Conservation (phyloP, 2,329 filamentous ascomycete species). For the Phaeophleospora eucalypticola region DNA sequence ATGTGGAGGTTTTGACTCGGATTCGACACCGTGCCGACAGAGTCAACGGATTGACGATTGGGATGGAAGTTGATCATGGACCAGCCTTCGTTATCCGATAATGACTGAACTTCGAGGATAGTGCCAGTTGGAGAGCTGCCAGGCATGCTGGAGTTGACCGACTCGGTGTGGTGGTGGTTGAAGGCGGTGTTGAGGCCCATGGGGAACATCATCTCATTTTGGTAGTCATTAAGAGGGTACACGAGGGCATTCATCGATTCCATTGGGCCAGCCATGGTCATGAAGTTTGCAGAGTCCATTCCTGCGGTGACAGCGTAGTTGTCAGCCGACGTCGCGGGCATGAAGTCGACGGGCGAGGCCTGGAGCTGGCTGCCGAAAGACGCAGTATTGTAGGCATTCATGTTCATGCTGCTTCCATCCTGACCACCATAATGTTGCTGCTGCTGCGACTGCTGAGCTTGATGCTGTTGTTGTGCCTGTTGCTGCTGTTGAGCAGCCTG, state of each 20-base stretch:
- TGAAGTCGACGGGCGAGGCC: slow-evolving; percentile 46
- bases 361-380: slow-evolving; percentile 41
- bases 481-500: slow-evolving; percentile 22
- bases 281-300: slow-evolving; percentile 39
- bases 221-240: slow-evolving; percentile 62
- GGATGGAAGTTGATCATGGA: slow-evolving; percentile 62
- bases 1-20: slow-evolving; percentile 86
- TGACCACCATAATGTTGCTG: slow-evolving; percentile 24
- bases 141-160: slow-evolving; percentile 37
- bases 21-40: slow-evolving; percentile 73
- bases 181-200: slow-evolving; percentile 45
- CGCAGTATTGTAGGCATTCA: slow-evolving; percentile 34
- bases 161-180: slow-evolving; percentile 40
- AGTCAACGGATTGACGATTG: slow-evolving; percentile 61
- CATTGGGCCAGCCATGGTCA: slow-evolving; percentile 41
- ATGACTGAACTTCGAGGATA: slow-evolving; percentile 79
- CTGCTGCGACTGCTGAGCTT: slow-evolving; percentile 28
- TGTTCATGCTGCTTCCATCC: slow-evolving; percentile 33
- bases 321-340: slow-evolving; percentile 38
- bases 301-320: slow-evolving; percentile 38
- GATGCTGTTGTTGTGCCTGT: slow-evolving; percentile 26
- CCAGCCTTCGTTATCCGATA: slow-evolving; percentile 84
- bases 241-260: slow-evolving; percentile 42
- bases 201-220: slow-evolving; percentile 57
- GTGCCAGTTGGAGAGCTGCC: slow-evolving; percentile 70